Evolutionary conservation across 2,329 filamentous ascomycete genomes (phyloP).

Genomic region (Fusarium longipes): DNA sequence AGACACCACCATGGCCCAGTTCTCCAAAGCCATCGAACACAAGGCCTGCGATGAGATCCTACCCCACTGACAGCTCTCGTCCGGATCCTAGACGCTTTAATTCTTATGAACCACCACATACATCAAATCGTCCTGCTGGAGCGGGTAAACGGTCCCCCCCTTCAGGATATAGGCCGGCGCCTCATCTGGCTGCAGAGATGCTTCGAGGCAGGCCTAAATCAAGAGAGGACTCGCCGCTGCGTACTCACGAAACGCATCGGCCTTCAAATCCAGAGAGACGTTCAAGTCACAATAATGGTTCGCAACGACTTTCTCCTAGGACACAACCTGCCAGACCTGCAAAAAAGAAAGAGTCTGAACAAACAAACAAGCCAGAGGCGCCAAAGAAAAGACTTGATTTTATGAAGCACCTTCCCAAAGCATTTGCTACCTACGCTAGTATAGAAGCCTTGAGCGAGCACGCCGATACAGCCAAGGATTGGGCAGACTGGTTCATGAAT

Average conservation of each 20-base stretch:
- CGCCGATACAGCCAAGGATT: slow-evolving; percentile 50
- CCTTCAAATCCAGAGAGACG: not conserved
- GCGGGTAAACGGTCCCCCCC: slow-evolving; percentile 23
- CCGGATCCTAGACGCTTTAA: slow-evolving; percentile 23
- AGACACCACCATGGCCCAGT: slow-evolving; percentile 4
- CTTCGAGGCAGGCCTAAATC: slow-evolving; percentile 23
- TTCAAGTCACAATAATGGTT: not conserved
- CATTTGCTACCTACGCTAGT: slow-evolving; percentile 45
- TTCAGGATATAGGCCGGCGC: slow-evolving; percentile 13
- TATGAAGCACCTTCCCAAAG: slow-evolving; percentile 41
- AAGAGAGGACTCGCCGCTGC: slow-evolving; percentile 19
- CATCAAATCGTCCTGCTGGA: slow-evolving; percentile 10
- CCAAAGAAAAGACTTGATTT: slow-evolving; percentile 28
- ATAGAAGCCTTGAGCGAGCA: slow-evolving; percentile 45
- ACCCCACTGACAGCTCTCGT: slow-evolving; percentile 30
- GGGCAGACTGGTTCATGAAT: slow-evolving; percentile 50
- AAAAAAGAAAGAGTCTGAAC: not conserved
- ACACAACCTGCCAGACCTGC: not conserved
- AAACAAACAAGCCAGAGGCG: not conserved
- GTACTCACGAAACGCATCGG: not conserved
- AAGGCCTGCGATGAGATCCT: slow-evolving; percentile 27
- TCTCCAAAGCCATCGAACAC: not conserved
- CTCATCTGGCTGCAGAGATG: slow-evolving; percentile 20
- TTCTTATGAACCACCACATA: slow-evolving; percentile 32
- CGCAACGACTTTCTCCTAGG: not conserved